Evolutionary conservation across 345 rosid species (phyloP).

Genomic region (Nasturtium officinale): DNA sequence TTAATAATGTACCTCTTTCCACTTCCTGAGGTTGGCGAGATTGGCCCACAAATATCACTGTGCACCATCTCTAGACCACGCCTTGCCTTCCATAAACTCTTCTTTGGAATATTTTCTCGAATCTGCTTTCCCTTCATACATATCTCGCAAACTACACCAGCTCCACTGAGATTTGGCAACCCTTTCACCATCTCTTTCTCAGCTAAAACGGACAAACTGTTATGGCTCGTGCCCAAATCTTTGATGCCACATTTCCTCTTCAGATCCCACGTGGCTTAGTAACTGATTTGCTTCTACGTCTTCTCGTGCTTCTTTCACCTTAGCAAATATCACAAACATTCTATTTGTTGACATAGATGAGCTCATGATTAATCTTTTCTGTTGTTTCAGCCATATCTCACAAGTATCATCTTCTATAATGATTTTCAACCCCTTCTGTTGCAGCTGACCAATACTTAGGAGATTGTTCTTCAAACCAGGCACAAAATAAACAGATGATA

Average conservation of each 20-base stretch:
- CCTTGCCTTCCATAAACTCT: not conserved
- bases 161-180: no score
- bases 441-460: not conserved
- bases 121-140: not conserved
- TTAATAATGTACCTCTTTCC: not conserved
- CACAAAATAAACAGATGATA: not conserved
- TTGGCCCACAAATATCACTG: not conserved
- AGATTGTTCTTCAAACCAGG: not conserved
- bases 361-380: not conserved
- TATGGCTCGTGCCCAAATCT: no score
- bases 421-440: not conserved
- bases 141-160: not conserved
- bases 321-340: not conserved
- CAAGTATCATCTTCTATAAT: not conserved
- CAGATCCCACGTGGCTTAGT: no score
- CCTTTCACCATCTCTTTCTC: no score
- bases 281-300: no score
- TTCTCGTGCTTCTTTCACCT: no score
- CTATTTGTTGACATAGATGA: not conserved
- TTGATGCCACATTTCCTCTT: no score
- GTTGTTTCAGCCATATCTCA: not conserved
- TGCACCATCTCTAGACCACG: not conserved
- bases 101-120: not conserved
- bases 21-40: not conserved
- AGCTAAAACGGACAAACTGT: accelerated